Percentiles rank a stretch among this genome's conserved stretches.
Conservation (phyloP, 2,329 filamentous ascomycete species). For the Colletotrichum liaoningense region DNA sequence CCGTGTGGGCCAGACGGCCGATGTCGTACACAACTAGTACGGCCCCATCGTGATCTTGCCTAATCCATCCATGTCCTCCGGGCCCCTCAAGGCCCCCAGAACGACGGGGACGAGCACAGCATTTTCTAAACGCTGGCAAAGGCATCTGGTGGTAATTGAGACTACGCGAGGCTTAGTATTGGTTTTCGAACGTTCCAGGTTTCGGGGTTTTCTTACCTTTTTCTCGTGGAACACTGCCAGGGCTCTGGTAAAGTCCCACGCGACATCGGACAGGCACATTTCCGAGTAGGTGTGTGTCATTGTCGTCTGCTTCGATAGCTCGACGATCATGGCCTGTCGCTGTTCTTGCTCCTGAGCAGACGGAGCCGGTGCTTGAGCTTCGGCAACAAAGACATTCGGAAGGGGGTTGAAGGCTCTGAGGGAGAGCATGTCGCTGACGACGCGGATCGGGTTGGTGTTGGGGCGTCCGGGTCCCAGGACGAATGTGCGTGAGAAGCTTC, state of each 20-base stretch:
- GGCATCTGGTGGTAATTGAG: slow-evolving; percentile 60
- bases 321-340: slow-evolving; percentile 74
- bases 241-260: slow-evolving; percentile 84
- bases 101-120: slow-evolving; percentile 32
- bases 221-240: slow-evolving; percentile 80
- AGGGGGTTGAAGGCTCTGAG: slow-evolving; percentile 72
- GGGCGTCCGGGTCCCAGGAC: slow-evolving; percentile 80
- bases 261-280: slow-evolving; percentile 82
- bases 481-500: slow-evolving; percentile 87
- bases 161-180: slow-evolving; percentile 42
- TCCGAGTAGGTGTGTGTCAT: slow-evolving; percentile 84
- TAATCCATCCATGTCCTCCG: slow-evolving; percentile 25
- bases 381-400: slow-evolving; percentile 53
- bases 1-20: slow-evolving; percentile 19
- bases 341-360: slow-evolving; percentile 58
- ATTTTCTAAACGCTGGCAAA: slow-evolving; percentile 46
- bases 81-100: not conserved
- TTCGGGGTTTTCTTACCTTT: slow-evolving; percentile 65
- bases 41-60: slow-evolving; percentile 19
- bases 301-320: slow-evolving; percentile 81
- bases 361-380: slow-evolving; percentile 37
- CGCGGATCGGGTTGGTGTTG: slow-evolving; percentile 73
- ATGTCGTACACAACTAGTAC: slow-evolving; percentile 11
- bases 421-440: slow-evolving; percentile 84
- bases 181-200: slow-evolving; percentile 1